These are phyloP conservation scores for Boletus tomentosulus DNA, from an alignment of 768 basidiomycete genomes.

Conservation along the genomic window DNA sequence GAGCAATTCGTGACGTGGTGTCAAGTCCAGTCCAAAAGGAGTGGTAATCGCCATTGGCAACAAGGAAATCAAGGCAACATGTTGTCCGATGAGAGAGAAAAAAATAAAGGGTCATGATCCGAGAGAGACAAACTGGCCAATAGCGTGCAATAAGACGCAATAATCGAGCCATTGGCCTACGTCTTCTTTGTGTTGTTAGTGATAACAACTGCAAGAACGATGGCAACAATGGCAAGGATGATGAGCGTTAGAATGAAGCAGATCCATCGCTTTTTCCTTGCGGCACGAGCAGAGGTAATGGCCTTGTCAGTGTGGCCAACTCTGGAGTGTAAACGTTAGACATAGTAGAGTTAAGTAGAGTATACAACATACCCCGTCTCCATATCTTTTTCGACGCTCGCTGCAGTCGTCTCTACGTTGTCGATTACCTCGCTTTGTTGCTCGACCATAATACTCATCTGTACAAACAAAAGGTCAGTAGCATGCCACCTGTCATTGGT, in stretches of 20 bases:
- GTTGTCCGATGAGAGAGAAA: conserved; percentile 8
- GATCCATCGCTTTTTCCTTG: conserved; percentile 96
- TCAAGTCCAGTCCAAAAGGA: conserved; percentile 22
- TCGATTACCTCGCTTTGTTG: conserved; percentile 90
- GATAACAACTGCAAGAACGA: conserved; percentile 57
- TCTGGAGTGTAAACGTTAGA: conserved; percentile 37
- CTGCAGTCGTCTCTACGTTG: conserved; percentile 75
- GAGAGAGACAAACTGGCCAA: not conserved
- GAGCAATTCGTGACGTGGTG: conserved; percentile 8
- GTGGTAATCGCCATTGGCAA: conserved; percentile 6
- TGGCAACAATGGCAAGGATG: conserved; percentile 61
- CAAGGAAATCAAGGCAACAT: conserved; percentile 3
- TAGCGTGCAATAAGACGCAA: not conserved
- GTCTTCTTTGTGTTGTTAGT: conserved; percentile 40
- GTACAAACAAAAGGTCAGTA: conserved; percentile 6
- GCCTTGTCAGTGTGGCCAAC: conserved; percentile 83
- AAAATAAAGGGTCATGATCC: not conserved
- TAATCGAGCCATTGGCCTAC: conserved; percentile 3
- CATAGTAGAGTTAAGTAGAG: not conserved
- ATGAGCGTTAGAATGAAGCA: conserved; percentile 78
- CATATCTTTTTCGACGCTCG: conserved; percentile 72
- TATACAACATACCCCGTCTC: conserved; percentile 66
- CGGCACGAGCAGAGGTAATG: conserved; percentile 78
- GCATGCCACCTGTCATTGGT: not conserved
- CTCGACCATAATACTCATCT: conserved; percentile 95